Evolutionary conservation across 176 grass and related monocot genomes (phyloP).

Genomic region (Lolium perenne): DNA sequence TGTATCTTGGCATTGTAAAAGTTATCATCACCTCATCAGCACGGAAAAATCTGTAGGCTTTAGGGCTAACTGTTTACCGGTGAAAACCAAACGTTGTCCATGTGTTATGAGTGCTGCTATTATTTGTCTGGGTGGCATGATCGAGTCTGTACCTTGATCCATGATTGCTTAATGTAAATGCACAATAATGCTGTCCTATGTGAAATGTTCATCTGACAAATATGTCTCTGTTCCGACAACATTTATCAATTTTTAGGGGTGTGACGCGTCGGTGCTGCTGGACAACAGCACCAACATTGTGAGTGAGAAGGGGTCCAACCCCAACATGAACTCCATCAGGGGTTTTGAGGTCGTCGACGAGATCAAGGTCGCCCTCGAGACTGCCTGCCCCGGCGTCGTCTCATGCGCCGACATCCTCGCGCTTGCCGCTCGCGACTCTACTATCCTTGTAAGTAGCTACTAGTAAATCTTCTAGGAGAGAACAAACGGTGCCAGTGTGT

Average conservation of each 20-base stretch:
- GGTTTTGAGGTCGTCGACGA: slow-evolving; percentile 80
- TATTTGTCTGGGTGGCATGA: slow-evolving; percentile 32
- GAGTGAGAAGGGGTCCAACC: slow-evolving; percentile 81
- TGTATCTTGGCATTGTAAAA: slow-evolving; percentile 8
- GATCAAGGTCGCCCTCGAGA: slow-evolving; percentile 71
- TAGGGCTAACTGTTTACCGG: slow-evolving; percentile 15
- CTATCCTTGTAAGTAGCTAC: slow-evolving; percentile 46
- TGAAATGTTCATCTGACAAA: slow-evolving; percentile 9
- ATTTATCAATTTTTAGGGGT: slow-evolving; percentile 50
- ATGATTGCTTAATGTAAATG: slow-evolving; percentile 40
- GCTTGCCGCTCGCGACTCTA: slow-evolving; percentile 66
- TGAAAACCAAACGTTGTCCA: slow-evolving; percentile 35
- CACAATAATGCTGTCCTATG: slow-evolving; percentile 23
- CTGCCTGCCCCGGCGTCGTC: slow-evolving; percentile 62
- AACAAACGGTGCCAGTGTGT: not conserved
- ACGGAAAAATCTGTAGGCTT: slow-evolving; percentile 18
- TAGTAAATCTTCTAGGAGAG: not conserved
- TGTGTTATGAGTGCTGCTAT: not conserved
- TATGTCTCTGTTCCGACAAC: not conserved
- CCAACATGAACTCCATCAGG: slow-evolving; percentile 70
- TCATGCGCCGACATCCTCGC: slow-evolving; percentile 81
- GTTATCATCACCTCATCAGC: not conserved
- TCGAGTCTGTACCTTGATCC: slow-evolving; percentile 23
- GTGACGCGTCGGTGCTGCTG: slow-evolving; percentile 74
- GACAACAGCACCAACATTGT: slow-evolving; percentile 72